Conservation (phyloP, 2,329 filamentous ascomycete genomes). For the Colletotrichum plurivorum region DNA sequence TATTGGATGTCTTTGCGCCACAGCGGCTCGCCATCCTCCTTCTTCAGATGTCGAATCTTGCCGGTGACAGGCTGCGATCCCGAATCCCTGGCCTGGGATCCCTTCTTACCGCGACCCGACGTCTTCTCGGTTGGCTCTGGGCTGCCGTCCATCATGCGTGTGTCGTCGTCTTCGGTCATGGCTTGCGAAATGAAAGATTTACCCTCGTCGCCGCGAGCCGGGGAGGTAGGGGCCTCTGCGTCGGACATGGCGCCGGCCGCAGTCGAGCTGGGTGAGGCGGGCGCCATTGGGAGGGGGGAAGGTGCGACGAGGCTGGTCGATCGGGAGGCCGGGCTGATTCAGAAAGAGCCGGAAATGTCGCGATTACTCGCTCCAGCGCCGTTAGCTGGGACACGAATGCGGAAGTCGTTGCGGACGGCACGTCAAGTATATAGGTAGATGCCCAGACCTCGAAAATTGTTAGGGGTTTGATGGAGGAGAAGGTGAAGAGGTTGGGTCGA, state of each 20-base stretch:
- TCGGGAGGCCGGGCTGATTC: slow-evolving; percentile 22
- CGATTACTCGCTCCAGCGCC: slow-evolving; percentile 23
- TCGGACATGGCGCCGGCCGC: slow-evolving; percentile 58
- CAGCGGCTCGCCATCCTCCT: slow-evolving; percentile 88
- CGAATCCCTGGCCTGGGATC: slow-evolving; percentile 51
- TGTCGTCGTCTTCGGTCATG: slow-evolving; percentile 60
- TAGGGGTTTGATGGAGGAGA: neutral
- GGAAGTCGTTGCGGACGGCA: slow-evolving; percentile 17
- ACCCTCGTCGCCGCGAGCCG: slow-evolving; percentile 53
- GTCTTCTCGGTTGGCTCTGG: slow-evolving; percentile 60
- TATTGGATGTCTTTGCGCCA: slow-evolving; percentile 92
- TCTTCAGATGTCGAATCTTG: slow-evolving; percentile 89
- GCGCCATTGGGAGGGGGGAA: slow-evolving; percentile 50
- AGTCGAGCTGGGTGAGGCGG: slow-evolving; percentile 54
- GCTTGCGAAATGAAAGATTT: slow-evolving; percentile 64
- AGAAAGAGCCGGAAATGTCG: slow-evolving; percentile 27
- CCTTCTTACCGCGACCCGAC: slow-evolving; percentile 51
- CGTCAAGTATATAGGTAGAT: slow-evolving; percentile 16
- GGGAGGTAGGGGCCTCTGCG: slow-evolving; percentile 62
- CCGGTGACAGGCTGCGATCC: slow-evolving; percentile 60
- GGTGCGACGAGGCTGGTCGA: slow-evolving; percentile 24
- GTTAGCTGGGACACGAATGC: slow-evolving; percentile 26
- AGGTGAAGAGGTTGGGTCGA: slow-evolving; percentile 7
- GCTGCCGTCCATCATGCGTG: slow-evolving; percentile 56
- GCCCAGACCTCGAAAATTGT: slow-evolving; percentile 5